A percentile compares a stretch with the other conserved stretches of the same genome.
These are phyloP conservation scores for Periglandula ipomoeae DNA, from an alignment of 2,329 filamentous ascomycete species.

Conservation along the genomic window DNA sequence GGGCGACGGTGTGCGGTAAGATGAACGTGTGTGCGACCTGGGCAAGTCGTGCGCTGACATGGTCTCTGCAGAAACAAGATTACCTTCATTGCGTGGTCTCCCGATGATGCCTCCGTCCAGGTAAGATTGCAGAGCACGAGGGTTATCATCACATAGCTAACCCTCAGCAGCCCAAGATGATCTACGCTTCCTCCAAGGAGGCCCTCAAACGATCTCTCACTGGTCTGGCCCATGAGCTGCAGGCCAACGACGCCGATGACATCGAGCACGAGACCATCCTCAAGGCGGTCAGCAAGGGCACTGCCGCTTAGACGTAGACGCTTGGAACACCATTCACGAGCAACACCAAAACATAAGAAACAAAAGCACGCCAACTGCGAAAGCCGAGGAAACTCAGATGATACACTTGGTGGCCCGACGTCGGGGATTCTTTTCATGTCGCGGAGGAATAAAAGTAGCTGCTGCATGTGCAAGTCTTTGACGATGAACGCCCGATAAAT, in stretches of 20 bases:
- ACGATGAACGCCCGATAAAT: not conserved
- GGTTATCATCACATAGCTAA: not conserved
- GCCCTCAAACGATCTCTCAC: slow-evolving; percentile 72
- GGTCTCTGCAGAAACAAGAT: slow-evolving; percentile 56
- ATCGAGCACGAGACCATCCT: slow-evolving; percentile 69
- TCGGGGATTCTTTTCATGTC: slow-evolving; percentile 3
- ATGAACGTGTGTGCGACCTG: too few species aligned
- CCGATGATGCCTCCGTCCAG: slow-evolving; percentile 71
- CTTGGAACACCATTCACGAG: not conserved
- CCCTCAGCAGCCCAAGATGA: slow-evolving; percentile 64
- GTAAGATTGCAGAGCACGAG: slow-evolving; percentile 36
- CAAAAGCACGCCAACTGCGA: not conserved
- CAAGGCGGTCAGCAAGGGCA: slow-evolving; percentile 55
- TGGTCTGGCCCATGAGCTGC: slow-evolving; percentile 66
- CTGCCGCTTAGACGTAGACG: slow-evolving; percentile 30
- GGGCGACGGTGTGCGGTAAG: slow-evolving; percentile 65
- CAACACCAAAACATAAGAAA: too few species aligned
- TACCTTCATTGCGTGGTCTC: slow-evolving; percentile 70
- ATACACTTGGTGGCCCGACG: slow-evolving; percentile 4
- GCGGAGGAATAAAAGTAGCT: not conserved
- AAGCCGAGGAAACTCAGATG: not conserved
- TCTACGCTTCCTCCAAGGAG: slow-evolving; percentile 84
- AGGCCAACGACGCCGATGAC: slow-evolving; percentile 77
- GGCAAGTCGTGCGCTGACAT: slow-evolving; percentile 17
- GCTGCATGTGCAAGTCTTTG: not conserved